Base-by-base conservation (phyloP, 2,329 filamentous ascomycete genomes). In the Cordyceps fumosorosea region DNA sequence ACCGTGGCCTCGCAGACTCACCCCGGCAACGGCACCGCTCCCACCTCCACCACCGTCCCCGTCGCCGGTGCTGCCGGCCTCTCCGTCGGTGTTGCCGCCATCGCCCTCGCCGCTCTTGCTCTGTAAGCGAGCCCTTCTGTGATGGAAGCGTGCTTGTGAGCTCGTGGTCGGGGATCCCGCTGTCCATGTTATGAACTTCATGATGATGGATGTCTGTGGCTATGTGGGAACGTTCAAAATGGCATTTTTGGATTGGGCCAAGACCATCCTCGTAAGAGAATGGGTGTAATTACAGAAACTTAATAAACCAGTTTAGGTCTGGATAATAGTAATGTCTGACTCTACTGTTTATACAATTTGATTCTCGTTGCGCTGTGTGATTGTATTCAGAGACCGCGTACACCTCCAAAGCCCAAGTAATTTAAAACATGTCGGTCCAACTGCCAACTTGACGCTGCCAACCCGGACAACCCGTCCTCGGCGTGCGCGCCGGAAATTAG, bases 21-120 rank as follows among this genome's bases (percentile, higher is more conserved):
- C 45, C 5, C 57, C 40, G 56, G 52, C 56, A 58, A 56, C 54
- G n/a, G 55, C 55, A 56, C 63, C 40, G 42, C 54, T 29, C 47
- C 58, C 18, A 32, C 62, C 26, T 29, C 26, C 55, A 48, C 26
- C 55, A 48, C 44, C 22, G 44, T 59, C 61, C 62, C 62, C 63
- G 59, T 64, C 61, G 64, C 66, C 62, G 67, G 68, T 64, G 73
- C 67, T 57, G 74, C 73, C 59, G 72, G 71, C 58, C 67, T 66
- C 56, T 44, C 73, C 61, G 69, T 66, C 65, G 67, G 71, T 66
- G 47, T 72, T 24, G 72, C 74, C 22, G 74, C 71, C 67, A 67
- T 75, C 54, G 71, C 66, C 54, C 62, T 74, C 53, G 72, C 66
- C 63, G 73, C 67, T 63, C 61, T 76, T 65, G 73, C 74, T 65